Conservation (phyloP, 129 eudicot species). For the Ambrosia artemisiifolia region DNA sequence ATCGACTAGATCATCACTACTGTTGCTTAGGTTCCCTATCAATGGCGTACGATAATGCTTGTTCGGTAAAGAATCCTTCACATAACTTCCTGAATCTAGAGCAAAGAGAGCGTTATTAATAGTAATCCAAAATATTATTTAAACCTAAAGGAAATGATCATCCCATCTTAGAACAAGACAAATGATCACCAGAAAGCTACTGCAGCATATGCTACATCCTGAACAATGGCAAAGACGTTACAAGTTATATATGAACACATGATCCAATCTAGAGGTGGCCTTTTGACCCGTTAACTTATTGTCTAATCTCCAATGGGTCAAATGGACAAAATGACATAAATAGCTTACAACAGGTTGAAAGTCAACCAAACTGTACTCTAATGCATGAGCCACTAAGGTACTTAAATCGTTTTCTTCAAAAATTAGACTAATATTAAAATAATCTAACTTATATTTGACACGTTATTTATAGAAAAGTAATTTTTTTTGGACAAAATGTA, state of each 20-base stretch:
- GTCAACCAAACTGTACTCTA: not conserved
- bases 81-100: constrained; percentile 40
- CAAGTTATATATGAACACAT: not conserved
- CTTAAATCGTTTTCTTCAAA: not conserved
- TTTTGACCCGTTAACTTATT: too few relatives aligned
- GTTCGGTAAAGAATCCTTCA: constrained; percentile 31
- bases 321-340: not conserved
- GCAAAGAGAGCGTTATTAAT: not conserved
- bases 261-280: not conserved
- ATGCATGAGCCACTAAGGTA: constrained; percentile 1
- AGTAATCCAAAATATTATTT: not conserved
- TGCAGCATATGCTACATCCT: constrained; percentile 50
- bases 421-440: not conserved
- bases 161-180: constrained; percentile 12
- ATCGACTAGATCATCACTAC: constrained; percentile 27
- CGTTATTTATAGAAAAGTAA: not conserved
- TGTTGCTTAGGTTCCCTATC: constrained; percentile 32
- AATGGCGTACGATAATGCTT: constrained; percentile 37
- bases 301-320: not conserved
- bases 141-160: not conserved
- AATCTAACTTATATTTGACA: not conserved
- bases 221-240: constrained; percentile 17
- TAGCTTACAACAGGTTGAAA: not conserved
- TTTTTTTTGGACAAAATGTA: not conserved
- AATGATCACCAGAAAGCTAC: constrained; percentile 33